Percentiles rank a stretch among this genome's conserved stretches.
Conservation (phyloP, 75 land plant genomes). For the Adiantum capillusveneris region DNA sequence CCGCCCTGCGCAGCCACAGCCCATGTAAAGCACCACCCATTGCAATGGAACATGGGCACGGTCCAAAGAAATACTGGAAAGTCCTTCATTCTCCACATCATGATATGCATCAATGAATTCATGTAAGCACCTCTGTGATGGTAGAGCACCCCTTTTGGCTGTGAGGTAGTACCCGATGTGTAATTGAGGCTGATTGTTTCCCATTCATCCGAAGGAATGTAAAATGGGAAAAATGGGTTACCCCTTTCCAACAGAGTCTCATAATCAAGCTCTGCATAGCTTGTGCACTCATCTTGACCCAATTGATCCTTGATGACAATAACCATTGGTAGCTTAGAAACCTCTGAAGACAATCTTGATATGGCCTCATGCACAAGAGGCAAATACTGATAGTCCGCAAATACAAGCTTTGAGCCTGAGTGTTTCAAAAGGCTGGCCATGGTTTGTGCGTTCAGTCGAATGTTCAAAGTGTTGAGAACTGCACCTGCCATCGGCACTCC, state of each 20-base stretch:
- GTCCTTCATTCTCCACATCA: conserved; percentile 38
- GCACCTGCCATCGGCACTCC: conserved; percentile 77
- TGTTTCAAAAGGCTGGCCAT: conserved; percentile 47
- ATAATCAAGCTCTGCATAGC: conserved; percentile 31
- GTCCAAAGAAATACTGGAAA: conserved; percentile 69
- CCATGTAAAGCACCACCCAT: conserved; percentile 86
- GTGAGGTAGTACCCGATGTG: conserved; percentile 77
- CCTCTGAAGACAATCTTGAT: conserved; percentile 18
- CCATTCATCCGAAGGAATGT: conserved; percentile 53
- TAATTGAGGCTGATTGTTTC: conserved; percentile 60
- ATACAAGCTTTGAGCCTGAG: conserved; percentile 37
- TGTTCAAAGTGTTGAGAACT: conserved; percentile 53
- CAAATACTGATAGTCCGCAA: conserved; percentile 52
- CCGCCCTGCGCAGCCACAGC: conserved; percentile 64
- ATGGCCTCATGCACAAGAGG: conserved; percentile 32
- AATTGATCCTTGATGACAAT: conserved; percentile 41
- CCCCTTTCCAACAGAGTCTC: conserved; percentile 44
- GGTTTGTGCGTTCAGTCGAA: conserved; percentile 56
- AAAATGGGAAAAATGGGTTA: conserved; percentile 36
- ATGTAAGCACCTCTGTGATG: conserved; percentile 57
- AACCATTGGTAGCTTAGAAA: conserved; percentile 27
- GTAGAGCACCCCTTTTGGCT: conserved; percentile 76
- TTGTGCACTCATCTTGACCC: conserved; percentile 10
- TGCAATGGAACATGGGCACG: conserved; percentile 79
- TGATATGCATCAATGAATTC: conserved; percentile 26